These are phyloP conservation scores for Leccinum subgranulosum DNA, from an alignment of 768 basidiomycete genomes.

Conservation along the genomic window DNA sequence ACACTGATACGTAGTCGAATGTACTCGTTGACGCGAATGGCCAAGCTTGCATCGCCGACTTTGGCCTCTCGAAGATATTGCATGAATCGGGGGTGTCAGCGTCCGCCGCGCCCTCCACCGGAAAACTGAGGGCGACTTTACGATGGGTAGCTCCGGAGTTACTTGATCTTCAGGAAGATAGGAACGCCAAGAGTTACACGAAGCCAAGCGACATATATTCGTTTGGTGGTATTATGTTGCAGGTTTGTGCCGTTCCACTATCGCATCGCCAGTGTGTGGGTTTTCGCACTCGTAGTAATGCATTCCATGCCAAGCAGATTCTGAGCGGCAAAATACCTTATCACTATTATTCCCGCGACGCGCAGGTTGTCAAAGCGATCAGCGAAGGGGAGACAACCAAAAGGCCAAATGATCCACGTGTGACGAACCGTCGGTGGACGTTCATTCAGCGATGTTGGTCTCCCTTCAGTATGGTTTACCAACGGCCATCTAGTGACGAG, in stretches of 20 bases:
- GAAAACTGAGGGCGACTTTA: constrained; percentile 7
- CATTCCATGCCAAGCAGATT: constrained; percentile 1
- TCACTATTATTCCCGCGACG: neutral
- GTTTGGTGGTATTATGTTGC: constrained; percentile 31
- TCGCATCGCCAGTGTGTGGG: neutral
- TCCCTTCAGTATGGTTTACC: neutral
- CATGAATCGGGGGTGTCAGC: constrained; percentile 31
- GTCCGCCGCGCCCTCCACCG: constrained; percentile 31
- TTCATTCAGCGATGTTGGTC: constrained; percentile 8
- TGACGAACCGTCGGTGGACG: constrained; percentile 4
- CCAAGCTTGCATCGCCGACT: neutral
- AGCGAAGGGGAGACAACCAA: neutral
- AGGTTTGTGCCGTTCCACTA: constrained; percentile 2
- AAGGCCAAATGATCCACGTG: neutral
- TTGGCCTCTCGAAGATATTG: constrained; percentile 4
- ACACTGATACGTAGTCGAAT: neutral
- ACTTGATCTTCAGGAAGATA: constrained; percentile 24
- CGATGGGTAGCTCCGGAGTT: constrained; percentile 44
- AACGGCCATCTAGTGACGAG: constrained; percentile 3
- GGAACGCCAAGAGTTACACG: neutral
- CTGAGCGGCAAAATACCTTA: constrained; percentile 3
- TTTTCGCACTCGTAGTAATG: neutral
- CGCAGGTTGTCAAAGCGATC: constrained; percentile 2
- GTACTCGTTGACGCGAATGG: neutral
- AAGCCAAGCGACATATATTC: constrained; percentile 13